A percentile compares a stretch with the other conserved stretches of the same genome.
Conservation (phyloP, 2,329 filamentous ascomycete genomes). For the Lasiodiplodia citricola region DNA sequence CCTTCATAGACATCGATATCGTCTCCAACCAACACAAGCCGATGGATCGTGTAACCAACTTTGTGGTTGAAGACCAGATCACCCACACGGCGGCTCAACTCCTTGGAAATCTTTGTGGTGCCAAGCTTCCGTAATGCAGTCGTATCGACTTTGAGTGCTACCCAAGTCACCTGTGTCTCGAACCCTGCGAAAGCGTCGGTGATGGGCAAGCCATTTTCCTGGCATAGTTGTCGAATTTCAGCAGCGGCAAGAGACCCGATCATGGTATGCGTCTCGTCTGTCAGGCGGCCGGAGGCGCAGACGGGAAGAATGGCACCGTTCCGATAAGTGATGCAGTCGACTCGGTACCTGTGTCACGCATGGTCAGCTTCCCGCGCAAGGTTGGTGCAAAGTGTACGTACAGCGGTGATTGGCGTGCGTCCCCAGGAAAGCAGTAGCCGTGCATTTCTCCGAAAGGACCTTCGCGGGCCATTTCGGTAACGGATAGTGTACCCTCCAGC, state of each 20-base stretch:
- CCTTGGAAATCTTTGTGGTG: slow-evolving; percentile 25
- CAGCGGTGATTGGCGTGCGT: slow-evolving; percentile 30
- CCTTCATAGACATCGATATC: slow-evolving; percentile 56
- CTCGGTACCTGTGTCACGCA: slow-evolving; percentile 33
- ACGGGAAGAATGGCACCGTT: slow-evolving; percentile 56
- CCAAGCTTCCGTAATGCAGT: not conserved
- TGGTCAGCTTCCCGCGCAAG: too few relatives aligned
- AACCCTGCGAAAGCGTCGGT: slow-evolving; percentile 52
- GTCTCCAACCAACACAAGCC: slow-evolving; percentile 54
- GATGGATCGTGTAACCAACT: slow-evolving; percentile 50
- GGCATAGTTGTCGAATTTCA: slow-evolving; percentile 46
- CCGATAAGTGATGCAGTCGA: slow-evolving; percentile 56
- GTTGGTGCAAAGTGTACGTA: slow-evolving; percentile 9
- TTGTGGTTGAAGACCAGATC: slow-evolving; percentile 53
- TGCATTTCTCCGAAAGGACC: slow-evolving; percentile 57
- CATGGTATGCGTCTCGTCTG: slow-evolving; percentile 53
- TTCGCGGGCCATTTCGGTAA: slow-evolving; percentile 50
- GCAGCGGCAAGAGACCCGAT: slow-evolving; percentile 52
- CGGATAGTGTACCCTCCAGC: slow-evolving; percentile 55
- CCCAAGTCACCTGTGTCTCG: slow-evolving; percentile 57
- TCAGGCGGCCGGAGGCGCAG: slow-evolving; percentile 49
- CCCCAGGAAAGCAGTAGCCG: slow-evolving; percentile 52
- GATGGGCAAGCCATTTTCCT: slow-evolving; percentile 49
- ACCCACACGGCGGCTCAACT: slow-evolving; percentile 40
- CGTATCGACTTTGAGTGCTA: slow-evolving; percentile 36